Evolutionary conservation across 2,329 filamentous ascomycete genomes (phyloP).

Genomic region (Cytospora chrysosperma): DNA sequence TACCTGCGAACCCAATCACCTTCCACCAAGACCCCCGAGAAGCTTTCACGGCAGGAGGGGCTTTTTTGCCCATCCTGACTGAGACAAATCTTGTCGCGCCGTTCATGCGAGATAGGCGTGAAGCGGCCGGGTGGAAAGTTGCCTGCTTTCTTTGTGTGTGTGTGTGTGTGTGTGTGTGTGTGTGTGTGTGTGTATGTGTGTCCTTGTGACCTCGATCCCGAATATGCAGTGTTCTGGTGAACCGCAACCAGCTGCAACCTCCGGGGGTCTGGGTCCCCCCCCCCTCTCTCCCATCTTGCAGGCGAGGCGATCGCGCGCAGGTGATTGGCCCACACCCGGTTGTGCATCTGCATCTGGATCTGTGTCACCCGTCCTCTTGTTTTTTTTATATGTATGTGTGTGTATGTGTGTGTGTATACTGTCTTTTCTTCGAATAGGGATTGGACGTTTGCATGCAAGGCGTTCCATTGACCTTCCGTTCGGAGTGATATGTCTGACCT

Average conservation of each 20-base stretch:
- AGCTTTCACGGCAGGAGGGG: not conserved
- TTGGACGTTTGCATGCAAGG: too few relatives aligned
- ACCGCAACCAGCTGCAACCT: not conserved
- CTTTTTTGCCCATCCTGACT: not conserved
- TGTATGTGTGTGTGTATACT: not conserved
- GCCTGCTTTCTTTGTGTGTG: not conserved
- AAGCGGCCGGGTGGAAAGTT: not conserved
- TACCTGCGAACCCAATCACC: slow-evolving; percentile 15
- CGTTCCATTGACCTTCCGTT: too few relatives aligned
- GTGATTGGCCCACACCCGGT: not conserved
- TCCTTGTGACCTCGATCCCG: not conserved
- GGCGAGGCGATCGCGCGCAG: not conserved
- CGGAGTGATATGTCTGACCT: too few relatives aligned
- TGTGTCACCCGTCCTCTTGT: not conserved
- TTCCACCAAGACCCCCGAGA: not conserved
- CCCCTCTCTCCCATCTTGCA: slow-evolving; percentile 12
- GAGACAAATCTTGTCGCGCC: slow-evolving; percentile 16
- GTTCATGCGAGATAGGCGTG: slow-evolving; percentile 15
- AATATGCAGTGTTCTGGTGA: not conserved
- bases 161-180: slow-evolving; percentile 2
- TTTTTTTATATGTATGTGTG: not conserved
- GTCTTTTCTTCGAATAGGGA: too few relatives aligned
- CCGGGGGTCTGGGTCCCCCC: too few relatives aligned
- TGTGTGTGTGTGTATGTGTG: slow-evolving; percentile 1
- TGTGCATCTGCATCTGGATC: not conserved